Evolutionary conservation across 2,329 filamentous ascomycete species (phyloP).

Genomic region (Paecilomyces dactylethromorphus): DNA sequence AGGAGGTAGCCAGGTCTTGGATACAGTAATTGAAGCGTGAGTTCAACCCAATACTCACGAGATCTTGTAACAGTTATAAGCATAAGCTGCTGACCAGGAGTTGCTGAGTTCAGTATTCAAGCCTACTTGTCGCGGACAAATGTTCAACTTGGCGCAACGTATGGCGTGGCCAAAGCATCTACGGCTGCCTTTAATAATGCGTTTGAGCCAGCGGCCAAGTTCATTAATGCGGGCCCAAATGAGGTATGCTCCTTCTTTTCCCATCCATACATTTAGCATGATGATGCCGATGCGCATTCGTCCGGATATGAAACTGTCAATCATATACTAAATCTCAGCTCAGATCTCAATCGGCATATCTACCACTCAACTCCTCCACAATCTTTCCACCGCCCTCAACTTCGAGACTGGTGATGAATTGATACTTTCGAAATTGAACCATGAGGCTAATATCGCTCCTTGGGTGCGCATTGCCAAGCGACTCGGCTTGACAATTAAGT

Average conservation of each 20-base stretch:
- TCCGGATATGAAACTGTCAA: not conserved
- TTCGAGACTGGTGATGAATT: constrained; percentile 58
- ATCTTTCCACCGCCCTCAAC: constrained; percentile 53
- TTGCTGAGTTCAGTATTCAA: constrained; percentile 44
- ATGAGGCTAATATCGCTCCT: constrained; percentile 69
- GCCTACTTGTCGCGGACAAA: constrained; percentile 63
- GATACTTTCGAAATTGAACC: constrained; percentile 65
- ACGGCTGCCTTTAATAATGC: constrained; percentile 55
- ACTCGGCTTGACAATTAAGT: constrained; percentile 58
- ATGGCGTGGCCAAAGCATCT: constrained; percentile 54
- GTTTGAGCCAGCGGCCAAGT: constrained; percentile 59
- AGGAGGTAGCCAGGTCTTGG: constrained; percentile 65
- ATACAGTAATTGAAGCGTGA: constrained; percentile 60
- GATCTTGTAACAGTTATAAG: too few relatives aligned
- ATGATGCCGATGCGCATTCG: too few relatives aligned
- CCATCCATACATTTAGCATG: not conserved
- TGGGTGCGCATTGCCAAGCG: constrained; percentile 64
- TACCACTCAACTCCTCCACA: constrained; percentile 70
- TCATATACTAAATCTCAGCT: not conserved
- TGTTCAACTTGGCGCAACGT: constrained; percentile 69
- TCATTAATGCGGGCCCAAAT: constrained; percentile 60
- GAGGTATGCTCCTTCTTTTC: constrained; percentile 48
- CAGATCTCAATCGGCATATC: constrained; percentile 54
- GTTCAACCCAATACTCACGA: constrained; percentile 15
- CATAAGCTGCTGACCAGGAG: too few relatives aligned